Conservation (phyloP, 1,284 basidiomycete species). For the Ceratobasidium sp. region DNA sequence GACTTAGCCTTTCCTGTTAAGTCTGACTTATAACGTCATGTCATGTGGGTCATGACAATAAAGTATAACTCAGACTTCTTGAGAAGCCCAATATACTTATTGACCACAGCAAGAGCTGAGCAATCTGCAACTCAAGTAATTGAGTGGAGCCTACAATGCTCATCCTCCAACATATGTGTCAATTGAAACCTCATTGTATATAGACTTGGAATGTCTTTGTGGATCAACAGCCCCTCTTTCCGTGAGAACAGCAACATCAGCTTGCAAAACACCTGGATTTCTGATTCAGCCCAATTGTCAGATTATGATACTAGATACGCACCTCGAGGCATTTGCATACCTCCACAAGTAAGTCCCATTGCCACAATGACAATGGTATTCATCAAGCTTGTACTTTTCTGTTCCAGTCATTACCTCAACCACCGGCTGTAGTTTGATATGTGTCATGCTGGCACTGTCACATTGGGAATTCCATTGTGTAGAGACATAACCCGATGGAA, state of each 20-base stretch:
- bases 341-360: slow-evolving; percentile 12
- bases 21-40: no score
- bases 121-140: background rate
- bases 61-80: background rate
- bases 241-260: slow-evolving; percentile 13
- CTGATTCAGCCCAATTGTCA: background rate
- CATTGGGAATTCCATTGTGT: slow-evolving; percentile 24
- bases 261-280: slow-evolving; percentile 5
- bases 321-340: slow-evolving; percentile 20
- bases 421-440: slow-evolving; percentile 1
- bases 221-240: background rate
- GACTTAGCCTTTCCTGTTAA: no score
- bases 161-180: no score
- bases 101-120: background rate
- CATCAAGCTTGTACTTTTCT: background rate
- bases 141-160: background rate
- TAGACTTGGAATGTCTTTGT: background rate
- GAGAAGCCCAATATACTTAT: background rate
- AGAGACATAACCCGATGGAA: background rate
- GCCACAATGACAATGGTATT: background rate
- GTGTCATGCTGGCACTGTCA: background rate
- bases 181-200: no score
- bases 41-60: no score
- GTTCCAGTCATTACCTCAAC: slow-evolving; percentile 17
- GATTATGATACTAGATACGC: background rate